A percentile compares a stretch with the other conserved stretches of the same genome.
These are phyloP conservation scores for Lecanicillium sp. DNA, from an alignment of 2,329 filamentous ascomycete species.

Conservation along the genomic window DNA sequence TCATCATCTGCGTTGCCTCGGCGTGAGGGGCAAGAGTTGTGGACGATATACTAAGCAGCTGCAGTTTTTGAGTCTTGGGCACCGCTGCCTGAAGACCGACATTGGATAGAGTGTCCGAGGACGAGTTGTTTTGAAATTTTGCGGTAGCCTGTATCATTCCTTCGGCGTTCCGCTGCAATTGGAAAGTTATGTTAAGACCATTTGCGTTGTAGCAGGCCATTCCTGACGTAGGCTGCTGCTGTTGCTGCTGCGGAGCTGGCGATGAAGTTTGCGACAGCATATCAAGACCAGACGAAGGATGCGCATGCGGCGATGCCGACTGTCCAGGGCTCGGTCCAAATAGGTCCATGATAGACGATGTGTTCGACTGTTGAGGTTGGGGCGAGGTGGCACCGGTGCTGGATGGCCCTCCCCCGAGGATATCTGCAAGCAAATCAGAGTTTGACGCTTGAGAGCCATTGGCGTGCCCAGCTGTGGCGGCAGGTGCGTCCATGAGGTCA, in stretches of 20 bases:
- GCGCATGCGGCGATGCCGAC: slow-evolving; percentile 20
- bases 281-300: slow-evolving; percentile 38
- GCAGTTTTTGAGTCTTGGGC: slow-evolving; percentile 90
- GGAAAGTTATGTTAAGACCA: slow-evolving; percentile 71
- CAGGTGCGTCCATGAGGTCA: slow-evolving; percentile 79
- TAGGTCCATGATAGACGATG: slow-evolving; percentile 82
- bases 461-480: slow-evolving; percentile 38
- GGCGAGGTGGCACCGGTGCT: slow-evolving; percentile 27
- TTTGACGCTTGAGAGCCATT: slow-evolving; percentile 57
- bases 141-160: slow-evolving; percentile 74
- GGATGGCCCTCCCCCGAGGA: slow-evolving; percentile 67
- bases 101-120: slow-evolving; percentile 56
- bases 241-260: slow-evolving; percentile 38
- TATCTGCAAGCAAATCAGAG: slow-evolving; percentile 83
- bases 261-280: slow-evolving; percentile 40
- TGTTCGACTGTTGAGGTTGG: slow-evolving; percentile 46
- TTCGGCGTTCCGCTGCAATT: slow-evolving; percentile 75
- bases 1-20: slow-evolving; percentile 87
- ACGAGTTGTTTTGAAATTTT: slow-evolving; percentile 71
- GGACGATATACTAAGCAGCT: slow-evolving; percentile 82
- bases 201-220: slow-evolving; percentile 82
- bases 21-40: slow-evolving; percentile 67
- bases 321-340: slow-evolving; percentile 50
- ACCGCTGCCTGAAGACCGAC: slow-evolving; percentile 91
- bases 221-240: slow-evolving; percentile 35